phyloP scores from a whole-genome alignment of 768 basidiomycete species.

The Collybia nuda region DNA sequence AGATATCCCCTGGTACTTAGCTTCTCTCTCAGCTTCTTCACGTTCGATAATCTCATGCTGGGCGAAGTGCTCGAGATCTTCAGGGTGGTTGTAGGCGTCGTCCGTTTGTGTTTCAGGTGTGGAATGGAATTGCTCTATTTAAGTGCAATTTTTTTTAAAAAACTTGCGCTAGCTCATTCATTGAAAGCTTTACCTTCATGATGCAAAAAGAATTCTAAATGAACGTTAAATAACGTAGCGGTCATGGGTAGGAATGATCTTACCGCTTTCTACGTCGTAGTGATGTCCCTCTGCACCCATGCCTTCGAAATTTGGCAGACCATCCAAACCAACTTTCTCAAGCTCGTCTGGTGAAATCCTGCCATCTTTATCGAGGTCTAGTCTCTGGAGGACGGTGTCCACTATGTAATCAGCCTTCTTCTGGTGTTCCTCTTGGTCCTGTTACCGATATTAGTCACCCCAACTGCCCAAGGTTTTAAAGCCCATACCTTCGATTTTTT shows the following conservation, averaged over 20 bases:
- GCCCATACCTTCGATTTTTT: conserved; percentile 68
- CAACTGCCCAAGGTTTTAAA: background rate
- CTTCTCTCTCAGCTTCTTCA: conserved; percentile 82
- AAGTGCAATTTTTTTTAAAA: too few species aligned
- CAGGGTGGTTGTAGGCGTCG: conserved; percentile 90
- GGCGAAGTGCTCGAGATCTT: conserved; percentile 90
- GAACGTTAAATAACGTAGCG: background rate
- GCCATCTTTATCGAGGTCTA: conserved; percentile 81
- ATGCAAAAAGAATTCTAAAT: conserved; percentile 87
- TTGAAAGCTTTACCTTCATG: conserved; percentile 73
- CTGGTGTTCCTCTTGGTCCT: conserved; percentile 80
- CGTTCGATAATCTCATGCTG: conserved; percentile 86
- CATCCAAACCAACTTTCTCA: conserved; percentile 65
- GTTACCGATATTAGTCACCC: background rate
- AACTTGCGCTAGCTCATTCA: background rate
- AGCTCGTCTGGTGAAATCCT: conserved; percentile 71
- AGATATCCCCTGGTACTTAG: conserved; percentile 78
- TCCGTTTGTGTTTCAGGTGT: conserved; percentile 98
- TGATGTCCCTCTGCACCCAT: conserved; percentile 92
- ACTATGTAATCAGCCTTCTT: conserved; percentile 82
- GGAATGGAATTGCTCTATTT: conserved; percentile 82
- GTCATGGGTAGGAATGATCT: conserved; percentile 21
- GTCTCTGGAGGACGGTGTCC: conserved; percentile 57
- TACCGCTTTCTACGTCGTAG: conserved; percentile 89
- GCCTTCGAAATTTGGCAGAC: conserved; percentile 79